Base-by-base conservation (phyloP, 352 stramenopile species). In the Phytopythium aichiense region DNA sequence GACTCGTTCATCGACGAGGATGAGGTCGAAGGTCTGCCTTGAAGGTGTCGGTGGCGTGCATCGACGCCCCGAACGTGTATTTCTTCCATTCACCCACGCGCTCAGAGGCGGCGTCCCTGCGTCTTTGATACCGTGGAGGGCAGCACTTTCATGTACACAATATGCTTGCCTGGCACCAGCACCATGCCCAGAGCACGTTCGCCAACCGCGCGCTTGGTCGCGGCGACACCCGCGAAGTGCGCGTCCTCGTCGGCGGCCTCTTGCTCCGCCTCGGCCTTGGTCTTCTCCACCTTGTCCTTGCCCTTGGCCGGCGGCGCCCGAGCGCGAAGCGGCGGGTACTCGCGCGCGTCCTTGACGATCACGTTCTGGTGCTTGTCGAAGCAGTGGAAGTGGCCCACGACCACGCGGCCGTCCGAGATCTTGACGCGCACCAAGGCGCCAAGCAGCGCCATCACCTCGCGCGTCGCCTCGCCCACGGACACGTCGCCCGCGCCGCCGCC, bases 301-400 rank as follows among this genome's bases (percentile, higher is more conserved):
- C 62, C 68, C 23, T 64, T 78, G 43, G 70, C 79, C 22, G 25
- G 37, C 56, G 49, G 25, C 30, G 30, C 13, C 4, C 20, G 20
- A 0, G 54, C 37, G 22, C 61, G 56, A 30, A 79, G 74, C 33
- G 81, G 78, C 25, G 75, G 61, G 60, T 77, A 92, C 67, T 89
- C 83, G 54, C 76, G 70, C 54, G 77, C 77, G 52, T 92, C 83
- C 49, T 80, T 89, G 35, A 92, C 64, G 40, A 92, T 90, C 35
- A 92, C 70, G 67, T 92, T 92, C 71, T 90, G 77, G 67, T 92
- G 80, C 68, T 89, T 87, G 79, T 92, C 83, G 63, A 92, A 85
- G 68, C 83, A 90, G 71, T 92, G 81, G 63, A 92, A 83, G 50
- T 60, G 74, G 23, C 83, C 83, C 13, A 90, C 58, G 43, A 92